phyloP scores from a whole-genome alignment of 73 alveolate genomes.

The Tetrahymena elliotti region DNA sequence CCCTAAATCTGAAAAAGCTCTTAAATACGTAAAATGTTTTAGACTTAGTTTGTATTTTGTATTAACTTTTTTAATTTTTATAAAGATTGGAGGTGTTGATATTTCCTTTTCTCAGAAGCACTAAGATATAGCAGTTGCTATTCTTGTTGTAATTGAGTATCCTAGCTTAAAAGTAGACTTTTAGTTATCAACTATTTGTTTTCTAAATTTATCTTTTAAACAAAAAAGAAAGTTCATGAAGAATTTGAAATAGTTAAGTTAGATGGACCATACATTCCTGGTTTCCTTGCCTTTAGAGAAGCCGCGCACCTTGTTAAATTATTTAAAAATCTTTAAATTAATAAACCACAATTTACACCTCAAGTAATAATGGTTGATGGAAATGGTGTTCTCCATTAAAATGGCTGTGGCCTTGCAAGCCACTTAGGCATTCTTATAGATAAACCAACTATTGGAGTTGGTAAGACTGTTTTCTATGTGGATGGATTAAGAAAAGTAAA shows the following conservation, averaged over 20 bases:
- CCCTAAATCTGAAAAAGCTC: neutral
- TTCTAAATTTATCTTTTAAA: neutral
- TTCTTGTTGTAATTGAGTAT: neutral
- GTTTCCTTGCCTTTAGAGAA: slow-evolving; percentile 97
- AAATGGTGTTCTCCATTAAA: slow-evolving; percentile 89
- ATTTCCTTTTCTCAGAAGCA: neutral
- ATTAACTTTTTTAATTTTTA: neutral
- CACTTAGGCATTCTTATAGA: slow-evolving; percentile 87
- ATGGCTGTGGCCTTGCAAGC: slow-evolving; percentile 92
- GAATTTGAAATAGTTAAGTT: slow-evolving; percentile 69
- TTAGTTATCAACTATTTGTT: no score
- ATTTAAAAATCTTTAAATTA: slow-evolving; percentile 59
- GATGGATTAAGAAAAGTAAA: slow-evolving; percentile 82
- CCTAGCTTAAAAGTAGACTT: neutral
- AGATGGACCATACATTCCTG: slow-evolving; percentile 93
- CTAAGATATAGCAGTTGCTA: neutral
- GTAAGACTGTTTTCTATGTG: slow-evolving; percentile 83
- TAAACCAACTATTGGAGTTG: slow-evolving; percentile 88
- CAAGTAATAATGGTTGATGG: slow-evolving; percentile 91
- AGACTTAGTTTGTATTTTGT: neutral
- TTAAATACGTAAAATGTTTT: neutral
- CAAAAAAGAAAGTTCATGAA: slow-evolving; percentile 41
- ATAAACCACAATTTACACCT: slow-evolving; percentile 70
- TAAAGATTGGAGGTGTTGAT: neutral
- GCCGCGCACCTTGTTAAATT: slow-evolving; percentile 72